phyloP scores from a whole-genome alignment of 768 basidiomycete genomes.

The Naganishia antarctica region DNA sequence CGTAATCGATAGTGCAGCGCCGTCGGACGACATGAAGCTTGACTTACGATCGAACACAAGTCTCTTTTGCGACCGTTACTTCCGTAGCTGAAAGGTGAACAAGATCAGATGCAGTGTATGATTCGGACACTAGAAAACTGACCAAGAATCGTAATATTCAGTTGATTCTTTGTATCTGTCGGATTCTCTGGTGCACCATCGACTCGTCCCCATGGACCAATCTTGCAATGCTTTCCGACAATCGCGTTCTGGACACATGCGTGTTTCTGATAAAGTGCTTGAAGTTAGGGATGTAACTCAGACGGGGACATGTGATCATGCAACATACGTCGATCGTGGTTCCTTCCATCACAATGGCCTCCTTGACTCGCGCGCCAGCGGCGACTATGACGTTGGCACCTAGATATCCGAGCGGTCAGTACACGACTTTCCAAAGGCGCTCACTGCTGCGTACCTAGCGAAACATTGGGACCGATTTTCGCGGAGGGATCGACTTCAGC shows the following conservation, averaged over 20 bases:
- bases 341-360: conserved; percentile 51
- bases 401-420: conserved; percentile 31
- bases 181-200: conserved; percentile 45
- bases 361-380: conserved; percentile 50
- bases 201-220: conserved; percentile 52
- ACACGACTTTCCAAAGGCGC: background rate
- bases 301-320: background rate
- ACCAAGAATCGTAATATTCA: conserved; percentile 52
- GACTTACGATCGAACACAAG: conserved; percentile 47
- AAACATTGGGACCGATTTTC: conserved; percentile 53
- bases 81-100: conserved; percentile 47
- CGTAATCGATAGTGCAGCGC: background rate
- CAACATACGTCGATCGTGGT: conserved; percentile 45
- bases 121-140: conserved; percentile 20
- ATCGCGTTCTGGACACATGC: conserved; percentile 50
- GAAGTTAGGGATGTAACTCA: background rate
- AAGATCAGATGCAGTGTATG: background rate
- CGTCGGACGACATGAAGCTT: background rate
- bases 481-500: conserved; percentile 50
- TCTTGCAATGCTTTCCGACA: conserved; percentile 49
- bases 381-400: conserved; percentile 49
- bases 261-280: conserved; percentile 39
- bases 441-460: conserved; percentile 11
- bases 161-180: conserved; percentile 44
- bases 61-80: conserved; percentile 51